Conservation (phyloP, 352 stramenopile genomes). For the Vaucheria bursata region DNA sequence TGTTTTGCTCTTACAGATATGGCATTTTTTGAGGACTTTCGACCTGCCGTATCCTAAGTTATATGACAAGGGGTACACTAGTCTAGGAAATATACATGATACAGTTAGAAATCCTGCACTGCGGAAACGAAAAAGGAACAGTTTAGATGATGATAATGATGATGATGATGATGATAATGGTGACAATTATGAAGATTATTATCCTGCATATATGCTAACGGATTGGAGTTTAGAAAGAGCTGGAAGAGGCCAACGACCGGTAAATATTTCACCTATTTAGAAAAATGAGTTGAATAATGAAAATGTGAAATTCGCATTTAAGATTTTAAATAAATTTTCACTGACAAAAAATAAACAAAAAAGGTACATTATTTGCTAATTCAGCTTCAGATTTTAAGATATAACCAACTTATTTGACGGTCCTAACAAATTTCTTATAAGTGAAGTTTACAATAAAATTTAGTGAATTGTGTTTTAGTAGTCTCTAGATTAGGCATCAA, state of each 20-base stretch:
- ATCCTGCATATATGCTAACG: conserved; percentile 65
- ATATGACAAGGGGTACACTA: conserved; percentile 69
- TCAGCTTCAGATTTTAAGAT: too few relatives aligned
- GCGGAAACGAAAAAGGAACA: conserved; percentile 51
- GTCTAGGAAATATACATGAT: conserved; percentile 77
- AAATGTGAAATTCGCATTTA: too few relatives aligned
- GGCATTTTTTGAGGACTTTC: conserved; percentile 56
- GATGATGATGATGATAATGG: conserved; percentile 18
- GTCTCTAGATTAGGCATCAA: too few relatives aligned
- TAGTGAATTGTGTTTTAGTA: too few relatives aligned
- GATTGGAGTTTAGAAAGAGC: conserved; percentile 65
- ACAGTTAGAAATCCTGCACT: conserved; percentile 85
- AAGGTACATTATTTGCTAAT: too few relatives aligned
- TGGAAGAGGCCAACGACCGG: conserved; percentile 47
- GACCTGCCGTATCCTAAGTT: conserved; percentile 71
- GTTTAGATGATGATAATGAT: conserved; percentile 35
- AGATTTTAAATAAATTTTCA: too few relatives aligned
- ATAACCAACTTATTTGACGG: too few relatives aligned
- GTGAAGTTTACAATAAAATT: too few relatives aligned
- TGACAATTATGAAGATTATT: conserved; percentile 58
- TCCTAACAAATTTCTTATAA: too few relatives aligned
- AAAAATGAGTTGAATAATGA: too few relatives aligned
- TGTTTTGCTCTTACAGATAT: too few relatives aligned
- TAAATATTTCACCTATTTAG: neutral
- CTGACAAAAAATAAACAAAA: too few relatives aligned